Evolutionary conservation across 345 rosid species (phyloP), one percentile per base, ranked within the genome.

Genomic region (Salix suchowensis): DNA sequence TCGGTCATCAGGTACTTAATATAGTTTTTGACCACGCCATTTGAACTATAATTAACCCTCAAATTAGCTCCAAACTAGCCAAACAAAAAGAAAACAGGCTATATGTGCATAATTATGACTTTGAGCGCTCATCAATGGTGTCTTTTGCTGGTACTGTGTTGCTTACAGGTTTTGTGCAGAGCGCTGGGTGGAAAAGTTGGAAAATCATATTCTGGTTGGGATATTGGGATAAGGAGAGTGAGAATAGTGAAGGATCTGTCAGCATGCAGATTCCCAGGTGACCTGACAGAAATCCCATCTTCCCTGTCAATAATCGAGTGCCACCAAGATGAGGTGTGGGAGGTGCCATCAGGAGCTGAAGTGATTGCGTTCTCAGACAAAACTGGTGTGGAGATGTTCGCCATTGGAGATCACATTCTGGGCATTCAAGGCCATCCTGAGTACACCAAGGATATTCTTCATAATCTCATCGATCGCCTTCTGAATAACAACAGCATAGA

Each of bases 381-480:
- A 65, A 93, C 94, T 62, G 90, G 90, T 12, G 90, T 95, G 6
- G 98, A 95, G 74, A 90, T 93, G 91, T 93, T 79, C 54, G 23
- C 73, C 0, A 77, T 93, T 18, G 94, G 88, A 14, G 84, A 87
- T 40, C 97, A 84, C 75, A 84, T 95, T 60, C 77, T 91, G 54
- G 96, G 97, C n/a, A 86, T 95, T 76, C 98, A 95, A 86, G 97
- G 98, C 32, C 97, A 95, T 74, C 97, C 96, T 13, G 98, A 95
- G 78, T 91, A 93, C 81, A 88, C 93, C 82, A 90, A 85, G 67
- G 97, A 91, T 84, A 93, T 95, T 67, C 86, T 95, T 61, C 79
- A 15, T 68, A 84, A 85, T 76, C 89, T 95, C 75, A 83, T 93
- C 5, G 97, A 93, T 72, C 97, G 97, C 71, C 96, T 93, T 58